Conservation (phyloP, 2,329 filamentous ascomycete genomes). For the Blastomyces gilchristii region DNA sequence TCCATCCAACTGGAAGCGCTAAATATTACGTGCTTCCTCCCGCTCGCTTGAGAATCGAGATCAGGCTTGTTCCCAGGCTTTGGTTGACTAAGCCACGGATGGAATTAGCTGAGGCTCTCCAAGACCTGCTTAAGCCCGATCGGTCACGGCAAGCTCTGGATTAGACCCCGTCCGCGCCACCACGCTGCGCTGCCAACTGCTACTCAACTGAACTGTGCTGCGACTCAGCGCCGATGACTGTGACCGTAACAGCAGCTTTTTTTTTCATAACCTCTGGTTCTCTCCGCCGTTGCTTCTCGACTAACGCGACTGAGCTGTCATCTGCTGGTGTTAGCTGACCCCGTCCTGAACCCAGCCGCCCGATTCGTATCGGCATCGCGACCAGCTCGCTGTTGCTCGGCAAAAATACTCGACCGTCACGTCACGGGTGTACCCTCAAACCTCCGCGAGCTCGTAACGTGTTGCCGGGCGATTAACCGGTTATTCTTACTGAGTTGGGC, state of each 20-base stretch:
- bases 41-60: neutral
- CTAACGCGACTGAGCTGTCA: neutral
- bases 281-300: neutral
- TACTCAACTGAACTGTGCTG: slow-evolving; percentile 2
- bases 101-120: neutral
- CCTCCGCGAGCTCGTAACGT: neutral
- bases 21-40: neutral
- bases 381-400: neutral
- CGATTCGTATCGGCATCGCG: neutral
- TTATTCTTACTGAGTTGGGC: neutral
- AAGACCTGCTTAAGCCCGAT: neutral
- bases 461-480: neutral
- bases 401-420: neutral
- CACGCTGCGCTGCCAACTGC: neutral
- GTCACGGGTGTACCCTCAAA: neutral
- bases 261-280: neutral
- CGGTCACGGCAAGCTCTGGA: neutral
- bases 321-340: neutral
- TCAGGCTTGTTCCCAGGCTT: neutral
- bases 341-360: neutral
- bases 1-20: neutral
- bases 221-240: slow-evolving; percentile 10
- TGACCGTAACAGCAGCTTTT: slow-evolving; percentile 8
- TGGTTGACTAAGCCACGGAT: neutral
- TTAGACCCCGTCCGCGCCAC: neutral